Percentiles rank a stretch among this genome's conserved stretches.
phyloP scores from a whole-genome alignment of 495 filamentous ascomycete genomes.

The Rhizodiscina lignyota region DNA sequence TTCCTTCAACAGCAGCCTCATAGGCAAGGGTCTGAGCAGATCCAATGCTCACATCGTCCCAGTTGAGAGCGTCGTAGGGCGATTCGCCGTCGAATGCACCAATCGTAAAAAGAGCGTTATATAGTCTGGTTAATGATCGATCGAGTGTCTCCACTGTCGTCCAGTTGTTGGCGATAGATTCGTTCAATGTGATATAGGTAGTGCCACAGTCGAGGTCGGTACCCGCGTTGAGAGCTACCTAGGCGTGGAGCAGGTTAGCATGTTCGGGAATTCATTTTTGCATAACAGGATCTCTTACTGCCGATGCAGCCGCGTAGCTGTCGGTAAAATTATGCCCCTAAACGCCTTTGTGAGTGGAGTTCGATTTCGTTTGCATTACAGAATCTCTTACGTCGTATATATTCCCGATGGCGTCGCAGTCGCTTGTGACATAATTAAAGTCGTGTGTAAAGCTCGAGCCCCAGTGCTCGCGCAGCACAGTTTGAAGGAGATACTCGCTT shows the following conservation, averaged over 20 bases:
- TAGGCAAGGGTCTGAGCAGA: constrained; percentile 38
- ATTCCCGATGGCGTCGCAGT: constrained; percentile 41
- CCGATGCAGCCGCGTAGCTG: too few relatives aligned
- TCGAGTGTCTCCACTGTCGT: constrained; percentile 36
- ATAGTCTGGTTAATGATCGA: constrained; percentile 35
- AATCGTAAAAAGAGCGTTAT: constrained; percentile 34
- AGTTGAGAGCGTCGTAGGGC: constrained; percentile 36
- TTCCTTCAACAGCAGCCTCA: constrained; percentile 40
- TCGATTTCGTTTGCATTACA: too few relatives aligned
- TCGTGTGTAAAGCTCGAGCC: too few relatives aligned
- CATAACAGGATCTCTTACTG: too few relatives aligned
- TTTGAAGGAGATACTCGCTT: constrained; percentile 38
- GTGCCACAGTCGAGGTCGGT: constrained; percentile 47
- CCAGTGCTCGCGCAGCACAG: constrained; percentile 37
- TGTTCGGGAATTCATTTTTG: too few relatives aligned
- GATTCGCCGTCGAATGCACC: constrained; percentile 40
- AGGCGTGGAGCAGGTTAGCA: too few relatives aligned
- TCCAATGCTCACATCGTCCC: constrained; percentile 33
- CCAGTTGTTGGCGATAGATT: too few relatives aligned
- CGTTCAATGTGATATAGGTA: constrained; percentile 33
- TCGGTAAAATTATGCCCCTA: too few relatives aligned
- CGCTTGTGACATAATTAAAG: constrained; percentile 35
- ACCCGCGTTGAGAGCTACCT: constrained; percentile 38
- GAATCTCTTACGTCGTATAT: too few relatives aligned
- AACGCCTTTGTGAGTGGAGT: too few relatives aligned